Percentiles rank a stretch among this genome's conserved stretches.
Conservation (phyloP, 164 flowering plant species). For the Buxus sempervirens region DNA sequence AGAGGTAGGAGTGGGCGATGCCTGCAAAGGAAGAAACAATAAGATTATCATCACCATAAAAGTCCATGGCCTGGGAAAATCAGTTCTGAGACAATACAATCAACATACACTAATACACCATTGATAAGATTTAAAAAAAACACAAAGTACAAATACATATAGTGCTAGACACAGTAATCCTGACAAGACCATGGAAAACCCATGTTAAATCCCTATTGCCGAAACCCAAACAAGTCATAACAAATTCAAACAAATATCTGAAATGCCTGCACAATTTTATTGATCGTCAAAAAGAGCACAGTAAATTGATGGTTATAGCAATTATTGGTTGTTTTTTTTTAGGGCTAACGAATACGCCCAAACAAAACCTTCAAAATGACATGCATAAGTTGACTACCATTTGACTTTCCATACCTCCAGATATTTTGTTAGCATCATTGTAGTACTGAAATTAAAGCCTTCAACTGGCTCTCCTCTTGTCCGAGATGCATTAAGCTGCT, state of each 20-base stretch:
- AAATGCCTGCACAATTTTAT: background rate
- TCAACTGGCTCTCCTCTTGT: slow-evolving; percentile 60
- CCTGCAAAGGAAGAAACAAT: slow-evolving; percentile 36
- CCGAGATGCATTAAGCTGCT: slow-evolving; percentile 76
- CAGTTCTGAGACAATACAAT: background rate
- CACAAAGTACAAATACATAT: background rate
- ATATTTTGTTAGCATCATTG: slow-evolving; percentile 56
- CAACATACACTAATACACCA: background rate
- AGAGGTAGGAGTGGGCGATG: slow-evolving; percentile 39
- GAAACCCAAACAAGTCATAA: background rate
- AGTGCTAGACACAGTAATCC: too few species aligned
- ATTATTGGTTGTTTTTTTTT: background rate
- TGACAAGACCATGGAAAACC: too few species aligned
- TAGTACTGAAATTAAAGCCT: slow-evolving; percentile 86
- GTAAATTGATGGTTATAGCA: background rate
- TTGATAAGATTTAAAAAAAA: too few species aligned
- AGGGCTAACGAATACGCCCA: background rate
- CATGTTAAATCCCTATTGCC: background rate
- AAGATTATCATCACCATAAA: background rate
- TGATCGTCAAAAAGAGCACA: background rate
- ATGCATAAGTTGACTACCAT: background rate
- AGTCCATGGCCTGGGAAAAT: background rate
- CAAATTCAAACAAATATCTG: background rate
- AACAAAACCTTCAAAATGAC: background rate
- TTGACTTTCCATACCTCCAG: slow-evolving; percentile 51